phyloP scores from a whole-genome alignment of 805 yeast species.

The Vanderwaltozyma tropicalis region DNA sequence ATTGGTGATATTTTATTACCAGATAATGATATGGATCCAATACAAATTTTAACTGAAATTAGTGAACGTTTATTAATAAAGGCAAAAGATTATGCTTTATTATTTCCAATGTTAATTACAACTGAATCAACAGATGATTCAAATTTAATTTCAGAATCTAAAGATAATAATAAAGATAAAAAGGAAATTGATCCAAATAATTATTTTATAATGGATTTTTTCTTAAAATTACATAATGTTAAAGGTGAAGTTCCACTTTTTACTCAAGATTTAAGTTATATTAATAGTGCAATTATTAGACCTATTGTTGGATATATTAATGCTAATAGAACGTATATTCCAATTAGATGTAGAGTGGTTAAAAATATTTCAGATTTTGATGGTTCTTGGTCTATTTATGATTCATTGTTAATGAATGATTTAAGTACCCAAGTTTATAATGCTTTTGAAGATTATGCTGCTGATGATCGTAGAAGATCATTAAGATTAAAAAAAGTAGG shows the following conservation, averaged over 20 bases:
- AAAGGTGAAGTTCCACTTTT: slow-evolving; percentile 84
- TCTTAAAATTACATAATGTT: slow-evolving; percentile 72
- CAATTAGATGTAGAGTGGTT: slow-evolving; percentile 70
- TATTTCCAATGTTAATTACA: slow-evolving; percentile 1
- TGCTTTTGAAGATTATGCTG: slow-evolving; percentile 79
- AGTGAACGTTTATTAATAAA: slow-evolving; percentile 40
- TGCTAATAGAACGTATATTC: slow-evolving; percentile 79
- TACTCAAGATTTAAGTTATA: slow-evolving; percentile 78
- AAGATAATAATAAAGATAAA: not conserved
- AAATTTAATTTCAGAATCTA: slow-evolving; percentile 4
- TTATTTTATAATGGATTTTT: slow-evolving; percentile 67
- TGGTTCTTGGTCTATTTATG: slow-evolving; percentile 95
- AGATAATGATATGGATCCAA: slow-evolving; percentile 26
- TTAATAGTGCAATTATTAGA: slow-evolving; percentile 81
- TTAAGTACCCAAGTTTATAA: slow-evolving; percentile 82
- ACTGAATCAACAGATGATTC: slow-evolving; percentile 13
- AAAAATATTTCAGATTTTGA: slow-evolving; percentile 76
- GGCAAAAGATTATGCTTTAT: slow-evolving; percentile 31
- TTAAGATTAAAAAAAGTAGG: slow-evolving; percentile 74
- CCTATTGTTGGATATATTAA: slow-evolving; percentile 96
- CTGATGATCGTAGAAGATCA: slow-evolving; percentile 70
- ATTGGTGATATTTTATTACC: slow-evolving; percentile 84
- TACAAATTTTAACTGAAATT: slow-evolving; percentile 41
- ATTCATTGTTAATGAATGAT: slow-evolving; percentile 83
- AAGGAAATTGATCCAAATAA: slow-evolving; percentile 29